These are phyloP conservation scores for Petunia hybrid DNA, from an alignment of 305 asterid genomes.

Conservation along the genomic window DNA sequence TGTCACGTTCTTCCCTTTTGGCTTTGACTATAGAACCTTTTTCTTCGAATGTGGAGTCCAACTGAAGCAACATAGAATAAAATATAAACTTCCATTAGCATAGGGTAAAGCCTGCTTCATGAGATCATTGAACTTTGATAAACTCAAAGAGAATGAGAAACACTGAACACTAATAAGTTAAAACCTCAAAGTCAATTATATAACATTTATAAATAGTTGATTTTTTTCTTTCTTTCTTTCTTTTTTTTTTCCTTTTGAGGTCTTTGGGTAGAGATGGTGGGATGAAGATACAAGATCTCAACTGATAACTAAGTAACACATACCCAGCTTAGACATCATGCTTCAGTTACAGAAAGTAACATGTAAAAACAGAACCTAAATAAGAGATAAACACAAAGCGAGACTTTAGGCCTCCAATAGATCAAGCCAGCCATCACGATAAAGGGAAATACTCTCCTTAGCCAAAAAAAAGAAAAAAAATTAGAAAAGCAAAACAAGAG, in stretches of 20 bases:
- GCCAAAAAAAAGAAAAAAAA: too few relatives aligned
- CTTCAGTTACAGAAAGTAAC: neutral
- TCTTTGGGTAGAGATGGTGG: neutral
- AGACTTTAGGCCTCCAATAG: too few relatives aligned
- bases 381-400: neutral
- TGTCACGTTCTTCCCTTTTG: slow-evolving; percentile 44
- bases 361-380: neutral
- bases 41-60: slow-evolving; percentile 55
- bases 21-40: slow-evolving; percentile 59
- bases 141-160: neutral
- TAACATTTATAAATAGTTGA: neutral
- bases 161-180: neutral
- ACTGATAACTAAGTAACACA: neutral
- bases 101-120: neutral
- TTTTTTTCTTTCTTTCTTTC: neutral
- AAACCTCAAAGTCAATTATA: neutral
- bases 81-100: neutral
- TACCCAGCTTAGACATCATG: neutral
- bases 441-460: too few relatives aligned
- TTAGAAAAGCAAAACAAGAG: too few relatives aligned
- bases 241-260: too few relatives aligned
- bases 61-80: slow-evolving; percentile 56
- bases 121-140: neutral
- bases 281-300: neutral
- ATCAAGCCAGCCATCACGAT: too few relatives aligned